Base-by-base conservation (phyloP, 1,284 basidiomycete species). In the Pseudomicrostroma phylloplanum region DNA sequence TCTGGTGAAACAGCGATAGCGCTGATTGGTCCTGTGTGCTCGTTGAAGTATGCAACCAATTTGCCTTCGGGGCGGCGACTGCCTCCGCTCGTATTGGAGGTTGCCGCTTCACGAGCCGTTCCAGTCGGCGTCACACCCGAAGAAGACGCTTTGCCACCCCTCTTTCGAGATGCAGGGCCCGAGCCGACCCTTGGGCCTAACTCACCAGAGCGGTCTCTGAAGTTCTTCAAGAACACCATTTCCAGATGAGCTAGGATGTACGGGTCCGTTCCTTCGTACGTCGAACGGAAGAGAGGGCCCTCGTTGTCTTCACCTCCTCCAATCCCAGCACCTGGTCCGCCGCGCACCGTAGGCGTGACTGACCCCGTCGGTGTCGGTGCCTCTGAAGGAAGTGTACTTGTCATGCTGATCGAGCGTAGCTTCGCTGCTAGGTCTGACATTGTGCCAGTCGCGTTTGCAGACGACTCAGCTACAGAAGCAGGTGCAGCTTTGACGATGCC, bases 1-100 rank as follows among this genome's bases (percentile, higher is more conserved):
- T 98, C 96, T 0, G 92, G 91, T 1, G 94, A 89, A 11, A 94
- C 89, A 0, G 88, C 88, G 17, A 98, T 82, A 1, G 87, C 85
- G 0, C 88, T 91, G 64, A 98, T 83, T 0, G 69, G 60, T 30
- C 61, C 70, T 9, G 69, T 64, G 58, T 77, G 74, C 58, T 79
- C 90, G 21, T 85, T 71, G 58, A 78, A 74, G 55, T 72, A 75
- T 0, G 76, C 72, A 30, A 79, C 66, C 13, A 79, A 62, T 26
- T 69, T 66, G 43, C 76, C 77, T 40, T 74, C 72, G 1, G 76
- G 76, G 23, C 72, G 62, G 9, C 66, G 65, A 46, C 74, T 72
- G 64, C 70, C 73, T 13, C 63, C 59, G 56, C 58, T 64, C 42
- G 71, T 63, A 1, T 23, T 6, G 4, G 40, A 26, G 26, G 48